These are phyloP conservation scores for Ploettnerulaceae sp. DNA, from an alignment of 2,329 filamentous ascomycete species.

Conservation along the genomic window DNA sequence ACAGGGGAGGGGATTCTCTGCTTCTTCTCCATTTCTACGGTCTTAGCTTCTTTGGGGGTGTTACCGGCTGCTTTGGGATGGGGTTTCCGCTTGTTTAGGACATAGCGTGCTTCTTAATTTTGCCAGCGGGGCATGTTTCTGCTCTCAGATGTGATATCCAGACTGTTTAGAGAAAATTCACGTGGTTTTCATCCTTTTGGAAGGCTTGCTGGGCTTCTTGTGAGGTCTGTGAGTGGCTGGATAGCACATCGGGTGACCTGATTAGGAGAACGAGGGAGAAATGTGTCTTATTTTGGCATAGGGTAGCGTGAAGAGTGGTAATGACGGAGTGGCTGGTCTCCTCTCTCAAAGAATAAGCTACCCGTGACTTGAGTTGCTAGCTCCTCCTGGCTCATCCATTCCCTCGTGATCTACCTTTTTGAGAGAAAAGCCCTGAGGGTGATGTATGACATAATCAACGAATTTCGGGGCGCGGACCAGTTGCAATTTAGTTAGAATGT, in stretches of 20 bases:
- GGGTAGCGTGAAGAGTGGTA: not conserved
- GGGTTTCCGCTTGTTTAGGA: not conserved
- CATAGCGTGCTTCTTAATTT: not conserved
- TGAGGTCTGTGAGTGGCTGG: not conserved
- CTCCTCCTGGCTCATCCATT: too few relatives aligned
- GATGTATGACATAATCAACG: not conserved
- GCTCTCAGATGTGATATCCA: not conserved
- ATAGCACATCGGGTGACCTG: not conserved
- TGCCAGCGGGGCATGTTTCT: too few relatives aligned
- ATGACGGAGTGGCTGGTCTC: not conserved
- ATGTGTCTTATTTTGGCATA: not conserved
- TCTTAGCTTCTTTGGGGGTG: constrained; percentile 6
- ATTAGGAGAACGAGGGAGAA: not conserved
- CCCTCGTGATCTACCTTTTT: too few relatives aligned
- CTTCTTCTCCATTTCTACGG: not conserved
- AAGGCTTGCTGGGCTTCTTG: not conserved
- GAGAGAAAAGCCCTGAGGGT: too few relatives aligned
- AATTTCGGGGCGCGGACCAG: not conserved
- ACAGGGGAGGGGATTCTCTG: not conserved
- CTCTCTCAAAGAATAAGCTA: not conserved
- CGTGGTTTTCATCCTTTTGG: not conserved
- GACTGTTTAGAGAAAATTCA: not conserved
- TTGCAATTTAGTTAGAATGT: too few relatives aligned
- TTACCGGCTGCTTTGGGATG: constrained; percentile 4
- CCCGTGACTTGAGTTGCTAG: too few relatives aligned